A percentile compares a stretch with the other conserved stretches of the same genome.
Conservation (phyloP, 257 asterid species). For the Scutellaria barbata region DNA sequence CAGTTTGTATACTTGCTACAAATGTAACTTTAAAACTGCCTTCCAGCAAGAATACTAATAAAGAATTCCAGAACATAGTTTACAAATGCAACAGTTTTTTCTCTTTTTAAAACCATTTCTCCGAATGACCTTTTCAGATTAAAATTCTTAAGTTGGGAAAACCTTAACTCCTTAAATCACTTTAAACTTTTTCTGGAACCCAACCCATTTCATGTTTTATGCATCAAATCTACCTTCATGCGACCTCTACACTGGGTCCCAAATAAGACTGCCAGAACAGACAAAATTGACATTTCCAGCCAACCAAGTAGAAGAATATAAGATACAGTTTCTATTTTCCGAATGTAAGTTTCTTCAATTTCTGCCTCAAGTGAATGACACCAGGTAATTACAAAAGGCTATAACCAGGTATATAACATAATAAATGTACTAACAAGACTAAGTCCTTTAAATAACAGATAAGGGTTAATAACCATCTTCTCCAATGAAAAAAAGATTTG, state of each 20-base stretch:
- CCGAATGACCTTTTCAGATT: not conserved
- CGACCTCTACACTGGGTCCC: not conserved
- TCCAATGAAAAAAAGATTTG: not conserved
- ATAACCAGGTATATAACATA: not conserved
- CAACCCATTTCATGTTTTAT: not conserved
- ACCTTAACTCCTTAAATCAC: not conserved
- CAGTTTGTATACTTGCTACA: not conserved
- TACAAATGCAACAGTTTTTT: not conserved
- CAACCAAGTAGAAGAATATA: not conserved
- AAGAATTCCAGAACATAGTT: not conserved
- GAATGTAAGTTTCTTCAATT: not conserved
- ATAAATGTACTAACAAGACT: not conserved
- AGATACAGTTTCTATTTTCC: not conserved
- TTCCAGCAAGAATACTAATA: not conserved
- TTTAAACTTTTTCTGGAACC: not conserved
- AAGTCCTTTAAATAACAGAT: not conserved
- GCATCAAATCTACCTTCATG: too few species aligned
- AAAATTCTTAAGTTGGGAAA: not conserved
- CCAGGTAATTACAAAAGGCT: not conserved
- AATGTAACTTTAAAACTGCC: not conserved
- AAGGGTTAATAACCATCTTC: not conserved
- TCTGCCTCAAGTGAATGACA: slow-evolving; percentile 14
- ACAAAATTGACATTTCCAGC: not conserved
- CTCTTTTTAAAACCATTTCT: not conserved
- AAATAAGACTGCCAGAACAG: not conserved